Conservation (phyloP, 495 filamentous ascomycete genomes). For the Xylaria longipes region DNA sequence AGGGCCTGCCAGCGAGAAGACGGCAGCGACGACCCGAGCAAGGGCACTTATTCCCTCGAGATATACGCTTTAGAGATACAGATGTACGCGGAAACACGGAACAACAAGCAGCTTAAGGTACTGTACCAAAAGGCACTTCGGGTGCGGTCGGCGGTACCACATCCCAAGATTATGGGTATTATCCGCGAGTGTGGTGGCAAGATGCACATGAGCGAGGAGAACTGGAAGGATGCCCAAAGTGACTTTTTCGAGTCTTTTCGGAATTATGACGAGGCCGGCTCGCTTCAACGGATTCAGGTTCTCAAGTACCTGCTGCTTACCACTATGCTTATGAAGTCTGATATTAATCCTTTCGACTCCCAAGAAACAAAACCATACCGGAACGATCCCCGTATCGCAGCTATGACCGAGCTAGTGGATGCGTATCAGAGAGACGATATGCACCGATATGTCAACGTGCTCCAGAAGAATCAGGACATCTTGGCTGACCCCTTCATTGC, state of each 20-base stretch:
- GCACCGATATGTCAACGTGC: slow-evolving; percentile 83
- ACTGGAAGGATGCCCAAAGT: slow-evolving; percentile 95
- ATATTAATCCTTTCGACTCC: slow-evolving; percentile 99
- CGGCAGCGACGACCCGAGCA: slow-evolving; percentile 90
- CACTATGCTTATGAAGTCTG: slow-evolving; percentile 98
- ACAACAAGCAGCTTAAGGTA: slow-evolving; percentile 95
- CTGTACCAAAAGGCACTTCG: slow-evolving; percentile 89
- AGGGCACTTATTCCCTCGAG: slow-evolving; percentile 94
- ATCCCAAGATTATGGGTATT: slow-evolving; percentile 98
- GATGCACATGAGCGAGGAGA: slow-evolving; percentile 99
- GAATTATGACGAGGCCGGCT: slow-evolving; percentile 98
- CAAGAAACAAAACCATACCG: slow-evolving; percentile 99
- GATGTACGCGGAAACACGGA: slow-evolving; percentile 96
- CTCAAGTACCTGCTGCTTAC: slow-evolving; percentile 96
- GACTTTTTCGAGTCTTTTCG: slow-evolving; percentile 99
- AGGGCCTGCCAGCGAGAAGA: slow-evolving; percentile 87
- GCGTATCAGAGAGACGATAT: slow-evolving; percentile 97
- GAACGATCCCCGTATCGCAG: slow-evolving; percentile 90
- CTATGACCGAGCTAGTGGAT: slow-evolving; percentile 96
- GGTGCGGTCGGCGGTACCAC: slow-evolving; percentile 92
- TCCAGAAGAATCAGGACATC: slow-evolving; percentile 88
- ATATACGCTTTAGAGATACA: slow-evolving; percentile 97
- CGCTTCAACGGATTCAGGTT: slow-evolving; percentile 93
- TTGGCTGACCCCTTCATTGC: slow-evolving; percentile 94
- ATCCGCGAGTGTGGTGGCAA: slow-evolving; percentile 98